Evolutionary conservation across 2,329 filamentous ascomycete genomes (phyloP), one percentile per base, ranked within the genome.

Genomic region (Talaromyces atroroseus): DNA sequence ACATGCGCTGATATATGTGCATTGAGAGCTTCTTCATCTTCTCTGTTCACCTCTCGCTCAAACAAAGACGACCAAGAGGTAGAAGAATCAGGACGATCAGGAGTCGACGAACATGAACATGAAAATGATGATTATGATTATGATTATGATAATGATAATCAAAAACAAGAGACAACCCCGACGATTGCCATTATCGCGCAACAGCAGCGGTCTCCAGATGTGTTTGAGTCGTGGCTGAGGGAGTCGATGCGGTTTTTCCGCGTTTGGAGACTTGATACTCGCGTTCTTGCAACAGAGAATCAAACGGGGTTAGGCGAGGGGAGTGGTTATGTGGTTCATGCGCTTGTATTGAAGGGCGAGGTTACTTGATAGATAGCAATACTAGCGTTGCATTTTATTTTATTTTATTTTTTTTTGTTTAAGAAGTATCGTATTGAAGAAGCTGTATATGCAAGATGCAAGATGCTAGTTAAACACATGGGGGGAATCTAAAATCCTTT

Each of bases 171-270:
- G 36, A 54, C 7, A 56, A 61, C 11, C 48, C 81, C 87, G 2
- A 87, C 89, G 5, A 62, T 96, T 0, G 92, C 89, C 66, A 73
- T 97, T 5, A 80, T 97, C 51, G 92, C 89, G 23, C 92, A 97
- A 76, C 92, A 97, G 72, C 81, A 96, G 49, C 84, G 94, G 29
- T 86, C 90, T 26, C 83, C 89, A 2, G 87, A 92, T 34, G 89
- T 97, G 5, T 94, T 97, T 64, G 86, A 92, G 64, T 75, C 79
- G 14, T 97, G 92, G 90, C 74, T 96, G 49, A 77, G 76, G 59
- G 81, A 82, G 52, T 92, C 96, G 61, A 73, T 82, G 58, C 68
- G 68, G 32, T 68, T 71, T 8, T 97, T 97, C 65, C 77, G 78
- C 11, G 84, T 87, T 7, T 97, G 91, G 90, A 81, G 89, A 57